These are phyloP conservation scores for Phytopythium helicoides DNA, from an alignment of 352 stramenopile genomes.

Conservation along the genomic window DNA sequence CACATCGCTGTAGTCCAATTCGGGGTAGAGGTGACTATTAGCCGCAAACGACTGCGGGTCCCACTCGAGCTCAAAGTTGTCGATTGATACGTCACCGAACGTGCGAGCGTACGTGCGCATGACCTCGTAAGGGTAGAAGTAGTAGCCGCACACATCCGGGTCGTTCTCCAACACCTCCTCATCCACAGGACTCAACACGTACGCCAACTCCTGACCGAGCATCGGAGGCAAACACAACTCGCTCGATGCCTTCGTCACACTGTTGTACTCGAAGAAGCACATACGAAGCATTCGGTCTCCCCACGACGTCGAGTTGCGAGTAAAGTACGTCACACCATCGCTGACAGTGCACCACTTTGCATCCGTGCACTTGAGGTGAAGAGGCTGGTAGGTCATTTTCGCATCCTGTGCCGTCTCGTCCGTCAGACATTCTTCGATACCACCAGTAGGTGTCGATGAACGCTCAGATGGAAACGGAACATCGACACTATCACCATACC, in stretches of 20 bases:
- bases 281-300: slow-evolving; percentile 66
- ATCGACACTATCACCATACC: no score
- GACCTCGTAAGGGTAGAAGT: slow-evolving; percentile 76
- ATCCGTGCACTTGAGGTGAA: slow-evolving; percentile 60
- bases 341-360: slow-evolving; percentile 29
- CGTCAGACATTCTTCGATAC: slow-evolving; percentile 49
- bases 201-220: slow-evolving; percentile 52
- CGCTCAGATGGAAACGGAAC: background rate
- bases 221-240: slow-evolving; percentile 66
- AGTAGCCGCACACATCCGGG: slow-evolving; percentile 66
- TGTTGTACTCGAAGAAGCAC: slow-evolving; percentile 74
- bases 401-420: slow-evolving; percentile 56
- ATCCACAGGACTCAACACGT: slow-evolving; percentile 48
- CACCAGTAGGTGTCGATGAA: slow-evolving; percentile 9
- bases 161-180: slow-evolving; percentile 57
- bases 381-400: slow-evolving; percentile 53
- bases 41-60: slow-evolving; percentile 59
- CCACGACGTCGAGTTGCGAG: slow-evolving; percentile 55
- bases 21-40: slow-evolving; percentile 44
- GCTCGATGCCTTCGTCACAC: slow-evolving; percentile 30
- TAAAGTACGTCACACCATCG: slow-evolving; percentile 53
- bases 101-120: slow-evolving; percentile 47
- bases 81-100: slow-evolving; percentile 70
- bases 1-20: slow-evolving; percentile 61
- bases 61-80: slow-evolving; percentile 71